These are phyloP conservation scores for Xylaria sp. DNA, from an alignment of 2,329 filamentous ascomycete genomes.

Conservation along the genomic window DNA sequence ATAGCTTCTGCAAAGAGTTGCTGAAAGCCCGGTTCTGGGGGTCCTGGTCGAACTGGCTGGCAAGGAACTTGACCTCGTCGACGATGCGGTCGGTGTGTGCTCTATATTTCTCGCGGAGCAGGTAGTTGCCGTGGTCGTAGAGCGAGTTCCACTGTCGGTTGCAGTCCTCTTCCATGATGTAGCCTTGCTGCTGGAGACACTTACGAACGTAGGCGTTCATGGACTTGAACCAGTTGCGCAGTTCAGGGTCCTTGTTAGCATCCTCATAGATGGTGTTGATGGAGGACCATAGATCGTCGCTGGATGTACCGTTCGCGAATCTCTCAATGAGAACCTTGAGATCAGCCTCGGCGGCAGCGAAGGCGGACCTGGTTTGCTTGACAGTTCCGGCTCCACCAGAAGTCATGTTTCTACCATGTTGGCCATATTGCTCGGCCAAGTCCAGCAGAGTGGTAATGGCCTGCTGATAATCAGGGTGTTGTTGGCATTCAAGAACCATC, in stretches of 20 bases:
- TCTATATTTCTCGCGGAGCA: conserved; percentile 88
- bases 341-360: conserved; percentile 77
- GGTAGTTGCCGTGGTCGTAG: conserved; percentile 83
- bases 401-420: conserved; percentile 71
- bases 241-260: conserved; percentile 83
- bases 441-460: conserved; percentile 87
- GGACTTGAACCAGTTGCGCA: conserved; percentile 87
- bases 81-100: conserved; percentile 83
- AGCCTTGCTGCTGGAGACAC: conserved; percentile 87
- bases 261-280: conserved; percentile 86
- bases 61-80: conserved; percentile 90
- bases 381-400: conserved; percentile 70
- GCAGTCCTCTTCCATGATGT: conserved; percentile 81
- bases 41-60: conserved; percentile 87
- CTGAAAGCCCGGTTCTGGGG: conserved; percentile 83
- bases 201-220: conserved; percentile 80
- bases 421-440: conserved; percentile 83
- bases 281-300: conserved; percentile 82
- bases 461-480: conserved; percentile 89
- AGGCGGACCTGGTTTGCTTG: conserved; percentile 71
- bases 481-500: conserved; percentile 96
- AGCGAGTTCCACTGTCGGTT: conserved; percentile 83
- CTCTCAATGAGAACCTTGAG: conserved; percentile 88
- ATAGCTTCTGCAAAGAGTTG: conserved; percentile 78
- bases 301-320: conserved; percentile 92